Evolutionary conservation across 1,284 basidiomycete genomes (phyloP).

Genomic region (Moesziomyces parantarcticus): DNA sequence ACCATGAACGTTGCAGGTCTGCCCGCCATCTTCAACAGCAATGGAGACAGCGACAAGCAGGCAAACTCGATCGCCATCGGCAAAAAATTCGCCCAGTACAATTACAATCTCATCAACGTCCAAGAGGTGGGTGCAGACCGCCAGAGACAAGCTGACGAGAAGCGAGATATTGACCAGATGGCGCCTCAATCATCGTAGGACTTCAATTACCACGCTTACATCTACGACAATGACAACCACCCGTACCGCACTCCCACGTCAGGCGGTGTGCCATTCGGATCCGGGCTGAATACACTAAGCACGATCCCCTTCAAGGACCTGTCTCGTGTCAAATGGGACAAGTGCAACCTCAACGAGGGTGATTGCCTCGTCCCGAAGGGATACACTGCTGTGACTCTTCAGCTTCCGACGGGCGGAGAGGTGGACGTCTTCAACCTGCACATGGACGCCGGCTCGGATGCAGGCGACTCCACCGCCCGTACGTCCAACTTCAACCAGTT

Average conservation of each 20-base stretch:
- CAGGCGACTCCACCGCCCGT: conserved; percentile 18
- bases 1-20: conserved; percentile 31
- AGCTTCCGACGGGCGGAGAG: conserved; percentile 11
- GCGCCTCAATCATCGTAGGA: neutral
- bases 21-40: conserved; percentile 16
- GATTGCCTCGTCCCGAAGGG: conserved; percentile 31
- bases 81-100: conserved; percentile 15
- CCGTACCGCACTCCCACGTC: conserved; percentile 27
- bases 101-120: conserved; percentile 24
- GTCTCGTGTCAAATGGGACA: conserved; percentile 17
- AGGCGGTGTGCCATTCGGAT: conserved; percentile 21
- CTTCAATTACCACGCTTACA: conserved; percentile 31
- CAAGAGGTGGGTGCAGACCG: conserved; percentile 11
- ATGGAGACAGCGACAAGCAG: conserved; percentile 23
- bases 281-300: conserved; percentile 27
- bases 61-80: conserved; percentile 20
- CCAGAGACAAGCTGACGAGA: no score
- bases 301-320: conserved; percentile 15
- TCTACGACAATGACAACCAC: conserved; percentile 23
- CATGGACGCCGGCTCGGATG: conserved; percentile 20
- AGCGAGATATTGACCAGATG: neutral
- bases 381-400: conserved; percentile 20
- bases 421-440: conserved; percentile 27
- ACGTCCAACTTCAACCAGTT: conserved; percentile 23
- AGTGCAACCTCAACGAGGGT: conserved; percentile 21